These are phyloP conservation scores for Trichoderma harzianum DNA, from an alignment of 2,329 filamentous ascomycete genomes.

Conservation along the genomic window DNA sequence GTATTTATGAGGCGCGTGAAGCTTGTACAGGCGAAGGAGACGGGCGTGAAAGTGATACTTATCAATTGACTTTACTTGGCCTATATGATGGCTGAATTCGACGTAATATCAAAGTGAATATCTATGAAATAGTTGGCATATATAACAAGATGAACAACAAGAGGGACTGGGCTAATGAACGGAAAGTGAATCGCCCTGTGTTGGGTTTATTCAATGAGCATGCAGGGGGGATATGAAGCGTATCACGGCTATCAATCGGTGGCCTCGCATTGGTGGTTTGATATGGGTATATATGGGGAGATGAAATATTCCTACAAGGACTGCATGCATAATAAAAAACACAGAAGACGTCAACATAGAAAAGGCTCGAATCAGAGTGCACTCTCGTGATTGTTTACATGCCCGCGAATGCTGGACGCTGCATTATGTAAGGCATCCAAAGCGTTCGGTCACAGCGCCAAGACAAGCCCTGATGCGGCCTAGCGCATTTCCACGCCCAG, in stretches of 20 bases:
- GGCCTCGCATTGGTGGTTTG: background rate
- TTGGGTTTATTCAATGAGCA: background rate
- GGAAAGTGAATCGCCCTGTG: background rate
- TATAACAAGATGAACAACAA: background rate
- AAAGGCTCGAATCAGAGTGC: background rate
- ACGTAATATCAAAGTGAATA: background rate
- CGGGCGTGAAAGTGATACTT: background rate
- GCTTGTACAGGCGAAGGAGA: background rate
- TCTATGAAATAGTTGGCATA: rapidly evolving
- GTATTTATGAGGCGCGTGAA: background rate
- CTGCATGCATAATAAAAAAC: background rate
- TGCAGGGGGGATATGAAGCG: background rate
- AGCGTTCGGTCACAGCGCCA: background rate
- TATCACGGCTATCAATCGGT: background rate
- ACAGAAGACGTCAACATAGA: background rate
- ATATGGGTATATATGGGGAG: background rate
- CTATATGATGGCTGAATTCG: background rate
- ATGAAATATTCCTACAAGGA: background rate
- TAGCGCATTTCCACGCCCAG: slow-evolving; percentile 14
- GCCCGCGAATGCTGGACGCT: background rate
- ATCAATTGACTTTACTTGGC: background rate
- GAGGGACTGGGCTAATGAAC: background rate
- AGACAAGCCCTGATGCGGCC: slow-evolving; percentile 6
- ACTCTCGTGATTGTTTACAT: background rate
- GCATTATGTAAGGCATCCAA: background rate